phyloP scores from a whole-genome alignment of 2,329 filamentous ascomycete species.

The Aaosphaeria pasadenensis region DNA sequence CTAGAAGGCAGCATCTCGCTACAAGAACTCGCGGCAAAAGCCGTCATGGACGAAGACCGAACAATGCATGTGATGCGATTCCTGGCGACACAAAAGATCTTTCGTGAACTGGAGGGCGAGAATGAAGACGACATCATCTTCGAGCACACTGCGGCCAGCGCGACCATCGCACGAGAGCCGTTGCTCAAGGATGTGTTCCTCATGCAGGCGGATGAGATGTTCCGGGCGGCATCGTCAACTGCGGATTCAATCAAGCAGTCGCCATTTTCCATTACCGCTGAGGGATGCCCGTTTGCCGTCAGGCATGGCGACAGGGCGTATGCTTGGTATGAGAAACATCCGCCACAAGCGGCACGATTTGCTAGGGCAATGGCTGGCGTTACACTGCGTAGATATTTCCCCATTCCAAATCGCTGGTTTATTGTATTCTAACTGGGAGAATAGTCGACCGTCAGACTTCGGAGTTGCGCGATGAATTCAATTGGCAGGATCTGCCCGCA shows the following conservation, averaged over 20 bases:
- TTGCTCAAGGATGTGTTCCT: conserved; percentile 9
- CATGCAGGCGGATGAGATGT: conserved; percentile 11
- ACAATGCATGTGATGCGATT: conserved; percentile 1
- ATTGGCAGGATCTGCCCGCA: conserved; percentile 10
- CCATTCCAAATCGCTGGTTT: background rate
- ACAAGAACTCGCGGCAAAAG: conserved; percentile 4
- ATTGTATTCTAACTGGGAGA: background rate
- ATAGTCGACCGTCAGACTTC: conserved; percentile 13
- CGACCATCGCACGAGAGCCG: conserved; percentile 5
- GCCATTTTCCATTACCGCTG: conserved; percentile 5
- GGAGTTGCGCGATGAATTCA: conserved; percentile 13
- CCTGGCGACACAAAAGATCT: conserved; percentile 6
- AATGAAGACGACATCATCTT: conserved; percentile 2
- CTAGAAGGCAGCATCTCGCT: background rate
- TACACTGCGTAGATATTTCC: conserved; percentile 11
- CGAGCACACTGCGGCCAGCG: conserved; percentile 9
- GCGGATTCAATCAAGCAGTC: conserved; percentile 6
- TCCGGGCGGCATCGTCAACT: conserved; percentile 21
- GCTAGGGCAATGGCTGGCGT: conserved; percentile 26
- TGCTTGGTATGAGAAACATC: conserved; percentile 23
- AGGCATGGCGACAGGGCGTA: conserved; percentile 19
- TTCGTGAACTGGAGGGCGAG: conserved; percentile 1
- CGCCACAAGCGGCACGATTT: conserved; percentile 23
- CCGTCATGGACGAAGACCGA: conserved; percentile 4
- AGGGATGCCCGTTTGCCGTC: conserved; percentile 11